These are phyloP conservation scores for Amanita pallidorosea DNA, from an alignment of 768 basidiomycete genomes.

Conservation along the genomic window DNA sequence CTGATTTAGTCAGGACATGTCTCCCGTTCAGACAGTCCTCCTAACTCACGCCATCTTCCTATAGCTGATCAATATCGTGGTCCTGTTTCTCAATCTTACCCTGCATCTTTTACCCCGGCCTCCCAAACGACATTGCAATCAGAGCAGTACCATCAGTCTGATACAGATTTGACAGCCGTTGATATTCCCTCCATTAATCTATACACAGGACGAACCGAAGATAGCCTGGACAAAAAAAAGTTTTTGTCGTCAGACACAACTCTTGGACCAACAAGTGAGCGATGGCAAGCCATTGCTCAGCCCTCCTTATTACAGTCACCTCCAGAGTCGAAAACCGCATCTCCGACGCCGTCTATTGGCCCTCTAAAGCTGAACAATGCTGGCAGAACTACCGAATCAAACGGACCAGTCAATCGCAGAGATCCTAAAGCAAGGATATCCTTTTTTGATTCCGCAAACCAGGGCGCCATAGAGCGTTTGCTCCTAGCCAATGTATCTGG, in stretches of 20 bases:
- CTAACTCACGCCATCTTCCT: background rate
- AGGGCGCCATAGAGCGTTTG: constrained; percentile 61
- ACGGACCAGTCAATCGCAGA: constrained; percentile 24
- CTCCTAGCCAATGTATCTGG: constrained; percentile 34
- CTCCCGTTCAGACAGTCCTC: background rate
- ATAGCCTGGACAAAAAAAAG: background rate
- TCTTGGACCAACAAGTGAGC: background rate
- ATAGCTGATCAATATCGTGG: background rate
- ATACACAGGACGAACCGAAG: constrained; percentile 9
- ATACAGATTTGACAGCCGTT: constrained; percentile 28
- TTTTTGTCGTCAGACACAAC: background rate
- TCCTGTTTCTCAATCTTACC: background rate
- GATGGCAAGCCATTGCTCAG: background rate
- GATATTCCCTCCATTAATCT: constrained; percentile 17
- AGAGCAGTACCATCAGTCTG: constrained; percentile 25
- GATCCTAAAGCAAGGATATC: constrained; percentile 68
- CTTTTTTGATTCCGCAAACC: constrained; percentile 74
- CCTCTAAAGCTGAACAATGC: constrained; percentile 19
- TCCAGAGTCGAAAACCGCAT: constrained; percentile 12
- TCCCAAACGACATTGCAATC: background rate
- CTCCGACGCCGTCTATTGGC: constrained; percentile 15
- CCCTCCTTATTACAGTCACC: constrained; percentile 11
- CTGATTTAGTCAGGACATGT: background rate
- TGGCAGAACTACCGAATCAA: constrained; percentile 17
- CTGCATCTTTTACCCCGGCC: background rate